Evolutionary conservation across 345 rosid species (phyloP).

Genomic region (Citrus reticulata): DNA sequence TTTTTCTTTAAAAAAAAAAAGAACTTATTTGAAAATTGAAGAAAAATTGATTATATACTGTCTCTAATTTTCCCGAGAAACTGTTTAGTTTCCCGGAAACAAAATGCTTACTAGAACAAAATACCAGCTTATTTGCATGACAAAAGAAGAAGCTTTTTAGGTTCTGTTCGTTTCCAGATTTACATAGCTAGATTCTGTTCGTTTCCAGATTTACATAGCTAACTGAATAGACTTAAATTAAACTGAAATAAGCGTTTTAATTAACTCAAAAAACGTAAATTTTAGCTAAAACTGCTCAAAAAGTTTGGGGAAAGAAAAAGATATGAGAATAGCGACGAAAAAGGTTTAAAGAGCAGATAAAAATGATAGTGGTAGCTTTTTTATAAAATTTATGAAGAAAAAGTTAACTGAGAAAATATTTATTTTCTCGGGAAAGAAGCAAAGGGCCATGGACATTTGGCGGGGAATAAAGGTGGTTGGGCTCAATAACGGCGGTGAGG

Average conservation of each 20-base stretch:
- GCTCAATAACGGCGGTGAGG: neutral
- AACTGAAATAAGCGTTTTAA: neutral
- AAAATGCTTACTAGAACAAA: neutral
- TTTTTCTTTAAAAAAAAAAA: neutral
- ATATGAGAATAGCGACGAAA: neutral
- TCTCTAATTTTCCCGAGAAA: neutral
- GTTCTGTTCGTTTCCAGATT: neutral
- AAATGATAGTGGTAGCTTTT: neutral
- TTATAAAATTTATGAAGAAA: neutral
- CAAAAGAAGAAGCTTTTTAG: neutral
- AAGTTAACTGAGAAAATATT: neutral
- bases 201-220: neutral
- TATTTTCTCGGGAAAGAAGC: neutral
- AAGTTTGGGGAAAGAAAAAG: neutral
- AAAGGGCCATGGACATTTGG: neutral
- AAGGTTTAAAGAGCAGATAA: neutral
- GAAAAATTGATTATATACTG: neutral
- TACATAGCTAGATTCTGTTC: neutral
- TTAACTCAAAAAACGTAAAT: neutral
- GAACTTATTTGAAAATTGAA: neutral
- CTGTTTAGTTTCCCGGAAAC: neutral
- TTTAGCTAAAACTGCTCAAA: neutral
- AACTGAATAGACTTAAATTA: neutral
- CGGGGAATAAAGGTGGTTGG: neutral
- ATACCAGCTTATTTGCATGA: too few relatives aligned